Conservation (phyloP, 768 basidiomycete genomes). For the Termitomyces heimii region DNA sequence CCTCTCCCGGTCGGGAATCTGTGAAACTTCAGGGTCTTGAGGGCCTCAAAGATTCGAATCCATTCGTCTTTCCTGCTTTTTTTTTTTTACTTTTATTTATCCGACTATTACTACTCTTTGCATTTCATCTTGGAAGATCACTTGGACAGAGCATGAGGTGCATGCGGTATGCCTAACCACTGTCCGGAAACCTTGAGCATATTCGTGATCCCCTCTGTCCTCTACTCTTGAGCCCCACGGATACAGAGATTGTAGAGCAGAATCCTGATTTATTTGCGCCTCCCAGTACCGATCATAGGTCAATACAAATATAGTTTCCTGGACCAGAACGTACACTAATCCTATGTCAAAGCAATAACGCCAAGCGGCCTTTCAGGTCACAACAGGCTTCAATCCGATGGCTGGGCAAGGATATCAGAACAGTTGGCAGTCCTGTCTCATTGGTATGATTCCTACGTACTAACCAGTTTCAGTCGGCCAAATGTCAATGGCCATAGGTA, state of each 20-base stretch:
- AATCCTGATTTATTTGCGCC: constrained; percentile 40
- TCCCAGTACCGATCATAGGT: constrained; percentile 38
- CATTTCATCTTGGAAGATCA: too few relatives aligned
- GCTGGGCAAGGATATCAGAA: constrained; percentile 58
- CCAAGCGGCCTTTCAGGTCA: constrained; percentile 56
- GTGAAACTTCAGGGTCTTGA: too few relatives aligned
- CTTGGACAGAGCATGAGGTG: too few relatives aligned
- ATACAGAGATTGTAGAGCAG: constrained; percentile 33
- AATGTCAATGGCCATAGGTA: constrained; percentile 47
- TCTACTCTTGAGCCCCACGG: constrained; percentile 34
- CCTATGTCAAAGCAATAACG: constrained; percentile 28
- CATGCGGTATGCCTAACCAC: too few relatives aligned
- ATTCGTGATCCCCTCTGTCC: constrained; percentile 35
- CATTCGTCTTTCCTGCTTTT: too few relatives aligned
- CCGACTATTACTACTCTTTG: too few relatives aligned
- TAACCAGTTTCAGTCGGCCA: constrained; percentile 24
- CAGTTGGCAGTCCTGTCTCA: constrained; percentile 21
- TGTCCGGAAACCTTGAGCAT: constrained; percentile 25
- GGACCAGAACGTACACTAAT: not conserved
- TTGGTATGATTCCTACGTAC: not conserved
- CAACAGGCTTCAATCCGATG: constrained; percentile 51
- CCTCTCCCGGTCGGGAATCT: too few relatives aligned
- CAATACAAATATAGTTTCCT: constrained; percentile 25
- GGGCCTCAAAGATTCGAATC: too few relatives aligned
- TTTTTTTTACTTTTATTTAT: too few relatives aligned